These are phyloP conservation scores for Eimeria mitis DNA, from an alignment of 169 alveolate species.

Conservation along the genomic window DNA sequence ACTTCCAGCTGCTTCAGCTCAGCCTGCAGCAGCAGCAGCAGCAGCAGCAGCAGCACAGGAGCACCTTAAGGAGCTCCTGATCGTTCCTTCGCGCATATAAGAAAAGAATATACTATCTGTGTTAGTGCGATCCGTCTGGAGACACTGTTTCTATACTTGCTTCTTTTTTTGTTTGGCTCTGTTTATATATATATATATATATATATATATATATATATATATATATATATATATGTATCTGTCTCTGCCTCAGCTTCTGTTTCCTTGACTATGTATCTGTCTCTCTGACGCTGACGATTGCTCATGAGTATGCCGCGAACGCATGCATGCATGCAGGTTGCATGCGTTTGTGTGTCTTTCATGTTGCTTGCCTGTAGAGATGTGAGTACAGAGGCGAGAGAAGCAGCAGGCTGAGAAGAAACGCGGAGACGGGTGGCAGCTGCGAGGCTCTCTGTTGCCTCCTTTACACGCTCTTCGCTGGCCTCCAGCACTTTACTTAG, in stretches of 20 bases:
- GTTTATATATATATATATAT: too few relatives aligned
- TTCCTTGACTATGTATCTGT: not conserved
- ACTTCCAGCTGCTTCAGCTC: slow-evolving; percentile 71
- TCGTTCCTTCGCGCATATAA: too few relatives aligned
- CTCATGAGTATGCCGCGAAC: not conserved
- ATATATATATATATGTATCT: too few relatives aligned
- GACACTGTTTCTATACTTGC: too few relatives aligned
- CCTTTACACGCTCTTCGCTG: slow-evolving; percentile 25
- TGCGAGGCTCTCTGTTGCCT: slow-evolving; percentile 21
- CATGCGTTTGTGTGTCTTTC: not conserved
- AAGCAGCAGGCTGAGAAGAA: not conserved
- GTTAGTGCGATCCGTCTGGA: too few relatives aligned
- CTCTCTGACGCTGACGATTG: not conserved
- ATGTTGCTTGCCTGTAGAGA: slow-evolving; percentile 14
- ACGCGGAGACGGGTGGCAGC: slow-evolving; percentile 37
- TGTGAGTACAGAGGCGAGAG: not conserved
- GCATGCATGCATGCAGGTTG: not conserved
- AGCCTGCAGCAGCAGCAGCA: slow-evolving; percentile 25
- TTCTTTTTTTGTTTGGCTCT: not conserved
- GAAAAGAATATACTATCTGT: too few relatives aligned
- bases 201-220: too few relatives aligned
- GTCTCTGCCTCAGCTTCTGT: not conserved
- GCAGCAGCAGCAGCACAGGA: slow-evolving; percentile 3
- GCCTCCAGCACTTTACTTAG: slow-evolving; percentile 2
- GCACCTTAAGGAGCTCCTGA: too few relatives aligned